Percentiles rank a stretch among this genome's conserved stretches.
Conservation (phyloP, 225 moss, liverwort and hornwort species). For the Pseudoscleropodium purum region DNA sequence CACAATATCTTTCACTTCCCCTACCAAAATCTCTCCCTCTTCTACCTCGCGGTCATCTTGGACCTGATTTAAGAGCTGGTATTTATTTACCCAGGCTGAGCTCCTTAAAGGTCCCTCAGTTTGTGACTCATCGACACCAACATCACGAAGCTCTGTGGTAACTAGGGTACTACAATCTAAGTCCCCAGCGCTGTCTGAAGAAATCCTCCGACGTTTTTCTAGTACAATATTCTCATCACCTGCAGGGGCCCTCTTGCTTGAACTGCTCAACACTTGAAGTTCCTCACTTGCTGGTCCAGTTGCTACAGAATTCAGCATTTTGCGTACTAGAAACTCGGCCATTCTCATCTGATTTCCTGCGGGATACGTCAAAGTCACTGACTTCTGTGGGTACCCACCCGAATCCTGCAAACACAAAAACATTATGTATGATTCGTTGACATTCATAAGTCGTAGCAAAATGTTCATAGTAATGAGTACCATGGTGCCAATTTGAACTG, state of each 20-base stretch:
- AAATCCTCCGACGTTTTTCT: neutral
- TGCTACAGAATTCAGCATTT: constrained; percentile 14
- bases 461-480: neutral
- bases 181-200: neutral
- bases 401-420: constrained; percentile 21
- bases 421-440: neutral
- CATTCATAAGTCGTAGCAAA: neutral
- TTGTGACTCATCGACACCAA: neutral
- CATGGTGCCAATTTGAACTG: neutral
- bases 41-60: neutral
- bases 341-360: constrained; percentile 3
- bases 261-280: neutral
- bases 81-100: neutral
- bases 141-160: neutral
- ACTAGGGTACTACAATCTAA: neutral
- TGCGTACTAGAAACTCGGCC: constrained; percentile 34
- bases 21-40: constrained; percentile 5
- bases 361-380: constrained; percentile 8
- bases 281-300: constrained; percentile 8
- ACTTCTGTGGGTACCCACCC: constrained; percentile 33
- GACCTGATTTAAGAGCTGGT: neutral
- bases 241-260: neutral
- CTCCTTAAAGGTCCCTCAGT: neutral
- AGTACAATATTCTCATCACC: neutral
- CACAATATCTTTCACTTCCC: constrained; percentile 5